Evolutionary conservation across 2,329 filamentous ascomycete genomes (phyloP).

Genomic region (Coniochaeta hoffmannii): DNA sequence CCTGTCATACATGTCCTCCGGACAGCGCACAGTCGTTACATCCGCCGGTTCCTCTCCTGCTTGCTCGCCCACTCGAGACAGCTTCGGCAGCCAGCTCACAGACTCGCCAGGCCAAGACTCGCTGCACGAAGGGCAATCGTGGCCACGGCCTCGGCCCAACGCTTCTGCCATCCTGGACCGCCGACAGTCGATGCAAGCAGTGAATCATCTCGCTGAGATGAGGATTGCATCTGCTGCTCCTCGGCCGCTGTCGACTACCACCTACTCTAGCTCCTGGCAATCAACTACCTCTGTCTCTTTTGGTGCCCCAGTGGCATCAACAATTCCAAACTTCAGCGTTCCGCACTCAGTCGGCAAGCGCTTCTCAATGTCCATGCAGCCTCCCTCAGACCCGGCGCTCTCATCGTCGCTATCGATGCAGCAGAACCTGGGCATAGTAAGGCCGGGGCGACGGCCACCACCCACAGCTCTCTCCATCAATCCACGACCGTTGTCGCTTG

Average conservation of each 20-base stretch:
- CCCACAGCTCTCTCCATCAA: conserved; percentile 38
- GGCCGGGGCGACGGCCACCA: conserved; percentile 25
- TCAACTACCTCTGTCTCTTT: conserved; percentile 3
- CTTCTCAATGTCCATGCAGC: conserved; percentile 30
- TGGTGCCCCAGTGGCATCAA: conserved; percentile 13
- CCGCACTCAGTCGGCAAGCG: conserved; percentile 38
- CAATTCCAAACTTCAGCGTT: conserved; percentile 46
- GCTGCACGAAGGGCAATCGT: conserved; percentile 15
- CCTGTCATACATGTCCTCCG: conserved; percentile 52
- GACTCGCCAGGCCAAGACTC: conserved; percentile 25
- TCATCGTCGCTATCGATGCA: conserved; percentile 5
- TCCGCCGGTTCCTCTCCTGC: conserved; percentile 52
- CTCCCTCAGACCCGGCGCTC: conserved; percentile 8
- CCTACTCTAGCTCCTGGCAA: conserved; percentile 12
- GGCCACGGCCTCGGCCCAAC: conserved; percentile 39
- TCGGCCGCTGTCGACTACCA: conserved; percentile 20
- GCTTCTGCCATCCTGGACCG: conserved; percentile 42
- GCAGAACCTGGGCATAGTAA: conserved; percentile 1
- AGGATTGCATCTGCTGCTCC: conserved; percentile 18
- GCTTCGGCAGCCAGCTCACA: conserved; percentile 41
- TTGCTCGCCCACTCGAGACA: conserved; percentile 47
- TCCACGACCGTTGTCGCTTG: conserved; percentile 45
- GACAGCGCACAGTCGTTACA: conserved; percentile 52
- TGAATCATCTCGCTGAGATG: conserved; percentile 35
- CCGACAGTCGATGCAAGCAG: conserved; percentile 43